phyloP scores from a whole-genome alignment of 208 protist species.

The Crithidia bombi region DNA sequence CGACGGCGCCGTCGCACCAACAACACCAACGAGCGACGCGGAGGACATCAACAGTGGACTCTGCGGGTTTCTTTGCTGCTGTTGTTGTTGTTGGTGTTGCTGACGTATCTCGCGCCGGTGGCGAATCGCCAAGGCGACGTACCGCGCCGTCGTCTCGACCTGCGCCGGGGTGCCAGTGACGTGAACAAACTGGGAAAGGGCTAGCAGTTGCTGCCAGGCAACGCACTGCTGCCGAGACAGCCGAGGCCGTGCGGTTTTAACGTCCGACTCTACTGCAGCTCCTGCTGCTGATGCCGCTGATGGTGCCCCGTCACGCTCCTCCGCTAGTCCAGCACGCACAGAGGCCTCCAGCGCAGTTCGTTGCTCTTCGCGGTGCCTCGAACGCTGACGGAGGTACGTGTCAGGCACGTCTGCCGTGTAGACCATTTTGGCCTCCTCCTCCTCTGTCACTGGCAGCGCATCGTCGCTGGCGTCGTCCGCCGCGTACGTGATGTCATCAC shows the following conservation, averaged over 20 bases:
- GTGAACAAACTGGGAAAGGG: constrained; percentile 49
- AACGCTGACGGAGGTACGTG: not conserved
- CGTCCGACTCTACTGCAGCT: not conserved
- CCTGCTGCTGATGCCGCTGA: not conserved
- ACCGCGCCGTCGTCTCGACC: constrained; percentile 38
- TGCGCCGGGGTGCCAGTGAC: constrained; percentile 41
- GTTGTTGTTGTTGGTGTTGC: constrained; percentile 14
- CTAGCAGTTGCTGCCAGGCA: constrained; percentile 42
- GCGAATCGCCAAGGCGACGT: constrained; percentile 43
- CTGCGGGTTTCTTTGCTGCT: not conserved
- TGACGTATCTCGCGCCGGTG: constrained; percentile 18
- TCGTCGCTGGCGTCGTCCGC: constrained; percentile 10
- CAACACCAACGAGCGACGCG: not conserved
- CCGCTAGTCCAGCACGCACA: too few species aligned
- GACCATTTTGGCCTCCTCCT: constrained; percentile 19
- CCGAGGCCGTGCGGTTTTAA: not conserved
- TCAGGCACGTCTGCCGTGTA: constrained; percentile 20
- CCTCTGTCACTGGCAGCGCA: constrained; percentile 18
- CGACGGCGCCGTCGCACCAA: constrained; percentile 8
- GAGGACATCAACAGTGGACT: not conserved
- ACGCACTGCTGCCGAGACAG: constrained; percentile 20
- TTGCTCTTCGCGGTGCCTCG: not conserved
- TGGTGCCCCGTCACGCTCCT: not conserved
- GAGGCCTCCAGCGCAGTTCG: not conserved
- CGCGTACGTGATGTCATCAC: constrained; percentile 17